Evolutionary conservation across 768 basidiomycete genomes (phyloP).

Genomic region (Crucibulum laeve): DNA sequence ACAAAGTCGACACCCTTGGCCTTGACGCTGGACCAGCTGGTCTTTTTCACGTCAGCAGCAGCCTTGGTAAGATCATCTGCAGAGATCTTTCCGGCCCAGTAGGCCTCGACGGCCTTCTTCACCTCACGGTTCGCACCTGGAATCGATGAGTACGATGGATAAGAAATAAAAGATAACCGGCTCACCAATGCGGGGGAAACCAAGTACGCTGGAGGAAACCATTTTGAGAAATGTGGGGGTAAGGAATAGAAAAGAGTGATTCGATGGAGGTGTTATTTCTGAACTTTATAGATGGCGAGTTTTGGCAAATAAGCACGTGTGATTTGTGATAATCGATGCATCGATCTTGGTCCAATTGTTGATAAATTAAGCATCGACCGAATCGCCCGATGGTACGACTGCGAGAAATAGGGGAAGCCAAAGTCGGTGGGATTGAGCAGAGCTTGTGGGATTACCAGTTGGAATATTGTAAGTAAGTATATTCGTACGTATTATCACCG

Average conservation of each 20-base stretch:
- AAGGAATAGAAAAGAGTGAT: constrained; percentile 18
- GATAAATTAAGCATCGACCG: constrained; percentile 2
- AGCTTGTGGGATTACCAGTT: too few species aligned
- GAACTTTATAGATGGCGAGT: constrained; percentile 19
- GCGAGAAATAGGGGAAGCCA: too few species aligned
- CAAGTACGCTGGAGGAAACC: constrained; percentile 83
- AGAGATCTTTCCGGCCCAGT: constrained; percentile 92
- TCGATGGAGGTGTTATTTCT: constrained; percentile 8
- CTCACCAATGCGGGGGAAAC: constrained; percentile 87
- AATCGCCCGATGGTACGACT: background rate
- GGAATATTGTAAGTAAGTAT: too few species aligned
- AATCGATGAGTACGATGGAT: background rate
- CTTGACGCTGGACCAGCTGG: constrained; percentile 86
- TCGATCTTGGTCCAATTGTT: constrained; percentile 16
- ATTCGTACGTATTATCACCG: too few species aligned
- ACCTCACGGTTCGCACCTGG: constrained; percentile 90
- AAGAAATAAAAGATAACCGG: background rate
- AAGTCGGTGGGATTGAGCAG: too few species aligned
- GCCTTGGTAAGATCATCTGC: constrained; percentile 85
- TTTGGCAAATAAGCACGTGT: constrained; percentile 34
- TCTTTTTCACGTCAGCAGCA: constrained; percentile 84
- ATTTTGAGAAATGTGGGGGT: constrained; percentile 32
- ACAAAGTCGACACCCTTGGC: constrained; percentile 82
- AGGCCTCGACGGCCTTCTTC: constrained; percentile 97
- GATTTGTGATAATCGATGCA: constrained; percentile 27